phyloP scores from a whole-genome alignment of 192 early-diverging fungal species.

The Umbelopsis vinacea region DNA sequence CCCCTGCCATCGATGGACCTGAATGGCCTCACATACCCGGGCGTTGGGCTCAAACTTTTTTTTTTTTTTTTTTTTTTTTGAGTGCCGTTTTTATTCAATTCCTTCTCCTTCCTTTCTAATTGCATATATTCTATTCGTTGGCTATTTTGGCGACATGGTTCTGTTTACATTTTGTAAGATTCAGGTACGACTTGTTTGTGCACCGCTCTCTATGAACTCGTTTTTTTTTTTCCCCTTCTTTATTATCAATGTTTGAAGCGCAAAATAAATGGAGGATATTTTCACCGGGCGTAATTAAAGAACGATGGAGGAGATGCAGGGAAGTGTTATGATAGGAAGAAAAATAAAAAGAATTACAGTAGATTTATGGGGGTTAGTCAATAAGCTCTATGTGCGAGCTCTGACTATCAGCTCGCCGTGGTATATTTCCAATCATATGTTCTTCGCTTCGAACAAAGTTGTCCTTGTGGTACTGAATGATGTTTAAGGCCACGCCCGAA shows the following conservation, averaged over 20 bases:
- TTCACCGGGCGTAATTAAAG: not conserved
- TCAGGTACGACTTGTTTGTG: not conserved
- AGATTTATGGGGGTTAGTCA: too few species aligned
- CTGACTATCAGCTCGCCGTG: slow-evolving; percentile 10
- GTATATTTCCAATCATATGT: slow-evolving; percentile 21
- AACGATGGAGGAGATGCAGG: too few species aligned
- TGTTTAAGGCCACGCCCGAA: not conserved
- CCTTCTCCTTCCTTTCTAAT: not conserved
- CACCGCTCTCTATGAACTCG: not conserved
- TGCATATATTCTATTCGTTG: slow-evolving; percentile 17
- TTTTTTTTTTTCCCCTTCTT: not conserved
- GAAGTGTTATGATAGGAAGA: too few species aligned
- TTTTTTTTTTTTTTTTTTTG: not conserved
- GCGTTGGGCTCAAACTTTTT: slow-evolving; percentile 1
- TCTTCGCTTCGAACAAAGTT: slow-evolving; percentile 14
- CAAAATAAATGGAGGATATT: not conserved
- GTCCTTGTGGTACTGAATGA: slow-evolving; percentile 20
- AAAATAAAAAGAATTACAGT: too few species aligned
- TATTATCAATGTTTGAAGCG: not conserved
- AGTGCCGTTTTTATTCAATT: not conserved
- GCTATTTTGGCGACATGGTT: not conserved
- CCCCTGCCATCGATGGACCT: not conserved
- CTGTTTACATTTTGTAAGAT: not conserved
- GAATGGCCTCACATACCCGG: slow-evolving; percentile 12
- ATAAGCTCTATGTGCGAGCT: slow-evolving; percentile 5